Evolutionary conservation across 2,329 filamentous ascomycete genomes (phyloP).

Genomic region (Epicoccum sorghinum): DNA sequence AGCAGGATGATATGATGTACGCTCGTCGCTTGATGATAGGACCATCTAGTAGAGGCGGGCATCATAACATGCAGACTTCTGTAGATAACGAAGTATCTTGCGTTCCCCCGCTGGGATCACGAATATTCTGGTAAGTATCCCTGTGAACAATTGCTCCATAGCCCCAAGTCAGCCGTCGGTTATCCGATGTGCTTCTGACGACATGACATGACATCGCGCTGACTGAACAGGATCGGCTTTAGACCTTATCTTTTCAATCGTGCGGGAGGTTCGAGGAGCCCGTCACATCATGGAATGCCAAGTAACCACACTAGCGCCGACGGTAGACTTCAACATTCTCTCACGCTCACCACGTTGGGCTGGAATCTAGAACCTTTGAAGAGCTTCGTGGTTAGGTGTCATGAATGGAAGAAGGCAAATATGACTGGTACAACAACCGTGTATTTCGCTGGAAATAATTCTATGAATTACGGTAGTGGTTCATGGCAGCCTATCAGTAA

Average conservation of each 20-base stretch:
- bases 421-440: constrained; percentile 33
- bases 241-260: constrained; percentile 37
- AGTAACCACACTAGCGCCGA: constrained; percentile 14
- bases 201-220: neutral
- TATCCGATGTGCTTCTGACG: too few relatives aligned
- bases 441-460: constrained; percentile 30
- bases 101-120: constrained; percentile 15
- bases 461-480: constrained; percentile 13
- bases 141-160: too few relatives aligned
- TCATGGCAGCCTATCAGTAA: constrained; percentile 34
- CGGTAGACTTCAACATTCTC: constrained; percentile 21
- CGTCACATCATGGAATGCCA: neutral
- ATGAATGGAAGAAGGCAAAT: constrained; percentile 28
- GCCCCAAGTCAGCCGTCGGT: too few relatives aligned
- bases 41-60: neutral
- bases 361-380: constrained; percentile 35
- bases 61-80: neutral
- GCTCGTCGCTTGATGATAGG: neutral
- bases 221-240: constrained; percentile 28
- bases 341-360: constrained; percentile 34
- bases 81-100: constrained; percentile 9
- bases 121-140: constrained; percentile 32
- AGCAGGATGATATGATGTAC: constrained; percentile 10
- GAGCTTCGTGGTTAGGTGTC: constrained; percentile 32
- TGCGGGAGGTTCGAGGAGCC: constrained; percentile 6